Evolutionary conservation across 2,329 filamentous ascomycete genomes (phyloP), one percentile per base, ranked within the genome.

Genomic region (Beauveria brongniartii): DNA sequence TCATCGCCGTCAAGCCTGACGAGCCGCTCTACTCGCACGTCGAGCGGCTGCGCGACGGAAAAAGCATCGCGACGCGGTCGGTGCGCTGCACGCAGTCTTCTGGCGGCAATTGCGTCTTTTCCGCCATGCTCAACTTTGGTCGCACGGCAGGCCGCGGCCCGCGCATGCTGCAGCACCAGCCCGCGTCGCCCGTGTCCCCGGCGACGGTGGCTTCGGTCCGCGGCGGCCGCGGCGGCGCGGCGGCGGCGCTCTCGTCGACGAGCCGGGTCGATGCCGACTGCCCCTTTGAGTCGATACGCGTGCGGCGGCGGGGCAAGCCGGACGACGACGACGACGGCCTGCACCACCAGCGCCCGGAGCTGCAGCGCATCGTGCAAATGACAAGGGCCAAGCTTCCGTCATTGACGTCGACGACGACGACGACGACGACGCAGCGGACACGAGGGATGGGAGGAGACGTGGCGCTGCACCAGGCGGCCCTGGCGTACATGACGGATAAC

Each of bases 401-500:
- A n/a, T 30, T 16, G 53, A 16, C 22, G 9, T 30, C 30, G 9
- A 10, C 28, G 8, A 28, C 28, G 9, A 30, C 28, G 10, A 12
- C 30, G 30, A 34, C 30, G 30, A 34, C 10, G 30, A 34, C 10
- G 30, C 30, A 34, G 30, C 10, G 10, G 30, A 34, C 30, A 34
- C 30, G 30, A 12, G 30, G 30, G 30, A 4, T 12, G 10, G 30
- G 30, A 34, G 10, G 16, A 8, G 58, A 55, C 3, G 26, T 16
- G 34, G 51, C n/a, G 20, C 37, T 14, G 58, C 52, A 61, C 30
- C 44, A 46, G 41, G 59, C 59, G 8, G 52, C 59, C 18, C 53
- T 61, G 18, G 59, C 59, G 40, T 61, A 52, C 53, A 56, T 61
- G 52, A 52, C 59, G 44, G 59, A 61, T 22, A 61, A 61, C n/a